Percentiles rank a stretch among this genome's conserved stretches.
Conservation (phyloP, 257 asterid genomes). For the Fraxinus cuspidata region DNA sequence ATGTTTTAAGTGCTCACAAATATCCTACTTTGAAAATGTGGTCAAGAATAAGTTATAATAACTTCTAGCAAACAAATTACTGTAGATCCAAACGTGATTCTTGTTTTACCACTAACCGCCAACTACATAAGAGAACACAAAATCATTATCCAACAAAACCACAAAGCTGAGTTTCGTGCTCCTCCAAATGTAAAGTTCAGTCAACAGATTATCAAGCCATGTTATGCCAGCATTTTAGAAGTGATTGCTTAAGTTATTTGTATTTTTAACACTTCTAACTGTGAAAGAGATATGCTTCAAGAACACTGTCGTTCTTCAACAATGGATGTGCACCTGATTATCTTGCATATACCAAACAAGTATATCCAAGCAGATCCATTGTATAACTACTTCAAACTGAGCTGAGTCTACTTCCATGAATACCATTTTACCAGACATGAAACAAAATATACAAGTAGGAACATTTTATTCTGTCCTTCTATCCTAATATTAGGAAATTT, state of each 20-base stretch:
- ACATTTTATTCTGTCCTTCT: background rate
- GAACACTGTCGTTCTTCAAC: background rate
- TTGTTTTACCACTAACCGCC: background rate
- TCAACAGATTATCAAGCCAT: background rate
- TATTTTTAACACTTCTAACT: background rate
- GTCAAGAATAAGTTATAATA: background rate
- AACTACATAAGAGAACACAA: background rate
- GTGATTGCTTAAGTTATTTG: background rate
- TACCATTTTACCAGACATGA: background rate
- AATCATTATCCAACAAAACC: background rate
- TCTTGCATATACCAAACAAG: background rate
- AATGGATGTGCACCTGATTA: background rate
- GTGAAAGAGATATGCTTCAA: background rate
- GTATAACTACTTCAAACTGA: background rate
- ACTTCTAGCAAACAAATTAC: conserved; percentile 1
- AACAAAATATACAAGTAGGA: background rate
- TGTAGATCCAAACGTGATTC: background rate
- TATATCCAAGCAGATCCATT: background rate
- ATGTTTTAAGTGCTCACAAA: background rate
- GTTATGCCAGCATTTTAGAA: background rate
- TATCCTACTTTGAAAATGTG: background rate
- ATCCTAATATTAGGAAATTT: background rate
- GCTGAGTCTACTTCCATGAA: background rate
- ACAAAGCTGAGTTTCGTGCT: background rate
- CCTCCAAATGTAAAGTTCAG: background rate